These are phyloP conservation scores for Sporothrix humicola DNA, from an alignment of 2,329 filamentous ascomycete genomes.

Conservation along the genomic window DNA sequence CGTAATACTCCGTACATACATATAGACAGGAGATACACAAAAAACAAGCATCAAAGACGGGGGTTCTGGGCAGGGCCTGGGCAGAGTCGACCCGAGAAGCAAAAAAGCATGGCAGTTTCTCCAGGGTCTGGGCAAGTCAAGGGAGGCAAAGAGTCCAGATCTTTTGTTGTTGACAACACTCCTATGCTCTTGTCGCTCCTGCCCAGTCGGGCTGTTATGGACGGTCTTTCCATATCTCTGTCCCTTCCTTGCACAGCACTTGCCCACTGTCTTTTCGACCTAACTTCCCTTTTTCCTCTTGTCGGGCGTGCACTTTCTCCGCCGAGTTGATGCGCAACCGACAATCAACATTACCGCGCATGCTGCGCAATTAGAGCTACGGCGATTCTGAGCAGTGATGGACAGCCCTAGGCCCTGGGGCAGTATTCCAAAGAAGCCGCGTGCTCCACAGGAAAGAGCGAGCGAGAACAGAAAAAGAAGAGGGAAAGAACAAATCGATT, in stretches of 20 bases:
- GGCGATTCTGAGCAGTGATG: slow-evolving; percentile 18
- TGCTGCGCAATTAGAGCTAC: slow-evolving; percentile 19
- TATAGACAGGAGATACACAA: background rate
- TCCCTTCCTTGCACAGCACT: background rate
- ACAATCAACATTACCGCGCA: slow-evolving; percentile 8
- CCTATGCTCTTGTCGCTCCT: background rate
- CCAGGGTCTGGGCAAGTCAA: slow-evolving; percentile 1
- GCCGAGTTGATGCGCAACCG: background rate
- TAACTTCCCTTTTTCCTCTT: background rate
- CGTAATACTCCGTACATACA: background rate
- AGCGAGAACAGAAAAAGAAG: background rate
- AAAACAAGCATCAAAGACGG: slow-evolving; percentile 12
- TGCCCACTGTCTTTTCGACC: background rate
- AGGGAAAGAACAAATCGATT: background rate
- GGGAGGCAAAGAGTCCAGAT: background rate
- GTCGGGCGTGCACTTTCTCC: slow-evolving; percentile 6
- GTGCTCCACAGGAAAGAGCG: slow-evolving; percentile 11
- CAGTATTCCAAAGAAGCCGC: slow-evolving; percentile 3
- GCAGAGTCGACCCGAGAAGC: slow-evolving; percentile 5
- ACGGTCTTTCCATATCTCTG: background rate
- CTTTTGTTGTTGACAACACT: background rate
- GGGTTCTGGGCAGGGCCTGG: slow-evolving; percentile 11
- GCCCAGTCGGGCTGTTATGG: background rate
- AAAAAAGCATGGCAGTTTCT: slow-evolving; percentile 22
- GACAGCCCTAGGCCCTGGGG: background rate